Percentiles rank a stretch among this genome's conserved stretches.
phyloP scores from a whole-genome alignment of 1,284 basidiomycete species.

The Psilocybe mexicana region DNA sequence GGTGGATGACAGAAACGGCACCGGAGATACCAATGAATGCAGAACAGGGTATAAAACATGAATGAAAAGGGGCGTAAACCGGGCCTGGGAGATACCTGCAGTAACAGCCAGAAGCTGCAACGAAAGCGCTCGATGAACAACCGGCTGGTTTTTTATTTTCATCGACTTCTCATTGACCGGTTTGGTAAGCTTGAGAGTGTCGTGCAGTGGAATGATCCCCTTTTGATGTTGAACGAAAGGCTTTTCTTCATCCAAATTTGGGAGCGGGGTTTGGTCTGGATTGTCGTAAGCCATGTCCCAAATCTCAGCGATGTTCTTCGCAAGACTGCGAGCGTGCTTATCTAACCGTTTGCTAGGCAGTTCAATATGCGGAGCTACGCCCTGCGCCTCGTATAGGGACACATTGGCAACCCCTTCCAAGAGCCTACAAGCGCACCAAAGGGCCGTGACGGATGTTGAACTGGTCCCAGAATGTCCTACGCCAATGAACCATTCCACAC shows the following conservation, averaged over 20 bases:
- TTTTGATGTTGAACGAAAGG: constrained; percentile 49
- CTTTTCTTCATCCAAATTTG: constrained; percentile 32
- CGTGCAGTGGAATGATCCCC: constrained; percentile 47
- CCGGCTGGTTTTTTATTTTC: constrained; percentile 37
- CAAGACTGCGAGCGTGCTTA: constrained; percentile 65
- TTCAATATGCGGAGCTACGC: constrained; percentile 16
- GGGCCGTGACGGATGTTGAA: constrained; percentile 61
- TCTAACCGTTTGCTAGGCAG: constrained; percentile 50
- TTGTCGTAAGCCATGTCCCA: constrained; percentile 56
- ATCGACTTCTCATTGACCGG: constrained; percentile 24
- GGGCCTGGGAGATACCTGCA: constrained; percentile 63
- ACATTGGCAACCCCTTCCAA: constrained; percentile 69
- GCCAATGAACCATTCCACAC: constrained; percentile 81
- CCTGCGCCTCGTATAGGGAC: constrained; percentile 35
- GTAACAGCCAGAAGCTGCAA: constrained; percentile 75
- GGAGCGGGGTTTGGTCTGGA: constrained; percentile 9
- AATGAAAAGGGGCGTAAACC: constrained; percentile 74
- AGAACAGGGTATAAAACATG: constrained; percentile 83
- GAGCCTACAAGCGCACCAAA: constrained; percentile 81
- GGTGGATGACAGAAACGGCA: constrained; percentile 65
- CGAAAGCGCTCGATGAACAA: constrained; percentile 60
- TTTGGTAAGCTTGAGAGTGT: constrained; percentile 44
- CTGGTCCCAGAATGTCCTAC: constrained; percentile 52
- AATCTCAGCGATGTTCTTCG: constrained; percentile 63
- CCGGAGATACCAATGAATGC: constrained; percentile 75